These are phyloP conservation scores for Ambrosia hybrid DNA, from an alignment of 140 eudicot genomes.

Conservation along the genomic window DNA sequence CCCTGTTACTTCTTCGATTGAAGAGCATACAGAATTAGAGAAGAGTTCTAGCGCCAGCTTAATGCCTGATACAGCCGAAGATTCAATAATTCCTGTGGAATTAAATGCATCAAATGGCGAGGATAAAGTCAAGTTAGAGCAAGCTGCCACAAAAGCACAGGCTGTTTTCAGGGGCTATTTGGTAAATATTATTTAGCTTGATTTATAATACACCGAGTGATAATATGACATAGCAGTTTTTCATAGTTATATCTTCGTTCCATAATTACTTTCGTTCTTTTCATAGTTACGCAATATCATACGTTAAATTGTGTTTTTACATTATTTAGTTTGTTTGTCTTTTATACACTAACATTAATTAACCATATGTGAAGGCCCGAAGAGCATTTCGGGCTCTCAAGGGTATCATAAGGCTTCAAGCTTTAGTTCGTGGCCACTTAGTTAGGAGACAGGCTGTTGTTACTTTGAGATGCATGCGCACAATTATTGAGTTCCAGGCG, in stretches of 20 bases:
- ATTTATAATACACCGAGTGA: background rate
- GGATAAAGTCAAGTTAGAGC: slow-evolving; percentile 53
- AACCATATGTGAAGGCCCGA: slow-evolving; percentile 62
- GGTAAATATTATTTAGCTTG: slow-evolving; percentile 54
- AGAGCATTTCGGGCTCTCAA: slow-evolving; percentile 94
- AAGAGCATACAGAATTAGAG: slow-evolving; percentile 43
- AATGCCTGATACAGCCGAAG: slow-evolving; percentile 36
- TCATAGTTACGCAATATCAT: background rate
- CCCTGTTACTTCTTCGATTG: slow-evolving; percentile 45
- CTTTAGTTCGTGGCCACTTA: slow-evolving; percentile 87
- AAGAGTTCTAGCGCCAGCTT: slow-evolving; percentile 40
- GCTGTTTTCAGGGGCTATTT: slow-evolving; percentile 96
- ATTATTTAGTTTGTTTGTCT: background rate
- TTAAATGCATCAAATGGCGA: slow-evolving; percentile 39
- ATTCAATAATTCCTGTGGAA: slow-evolving; percentile 19
- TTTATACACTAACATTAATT: background rate
- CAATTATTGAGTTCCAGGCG: slow-evolving; percentile 82
- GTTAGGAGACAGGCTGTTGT: slow-evolving; percentile 82
- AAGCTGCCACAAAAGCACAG: slow-evolving; percentile 91
- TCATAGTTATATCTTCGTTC: background rate
- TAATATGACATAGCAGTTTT: background rate
- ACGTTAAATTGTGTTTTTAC: background rate
- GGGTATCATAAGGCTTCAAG: slow-evolving; percentile 94
- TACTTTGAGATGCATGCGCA: slow-evolving; percentile 78
- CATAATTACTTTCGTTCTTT: background rate